A percentile compares a stretch with the other conserved stretches of the same genome.
phyloP scores from a whole-genome alignment of 768 basidiomycete species.

The Termitomyces titanicus region DNA sequence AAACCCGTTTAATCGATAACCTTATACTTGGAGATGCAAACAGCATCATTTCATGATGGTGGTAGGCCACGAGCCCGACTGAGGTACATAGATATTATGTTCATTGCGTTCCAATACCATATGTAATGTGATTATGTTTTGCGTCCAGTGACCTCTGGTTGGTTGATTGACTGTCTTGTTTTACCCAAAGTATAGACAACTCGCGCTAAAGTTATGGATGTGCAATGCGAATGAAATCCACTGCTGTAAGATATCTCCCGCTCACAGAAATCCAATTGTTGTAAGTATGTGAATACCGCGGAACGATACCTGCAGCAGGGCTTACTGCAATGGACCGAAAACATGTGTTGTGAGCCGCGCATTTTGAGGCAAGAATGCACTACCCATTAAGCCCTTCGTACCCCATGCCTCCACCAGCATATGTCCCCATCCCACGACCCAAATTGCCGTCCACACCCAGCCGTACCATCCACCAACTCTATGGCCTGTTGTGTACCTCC shows the following conservation, averaged over 20 bases:
- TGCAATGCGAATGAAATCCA: not conserved
- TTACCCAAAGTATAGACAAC: too few relatives aligned
- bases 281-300: too few relatives aligned
- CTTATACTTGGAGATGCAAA: slow-evolving; percentile 61
- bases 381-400: slow-evolving; percentile 36
- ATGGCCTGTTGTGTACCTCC: slow-evolving; percentile 39
- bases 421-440: slow-evolving; percentile 45
- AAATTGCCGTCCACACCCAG: slow-evolving; percentile 46
- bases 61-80: not conserved
- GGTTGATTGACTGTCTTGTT: too few relatives aligned
- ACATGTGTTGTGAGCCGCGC: slow-evolving; percentile 30
- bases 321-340: slow-evolving; percentile 16
- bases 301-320: too few relatives aligned
- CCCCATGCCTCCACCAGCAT: slow-evolving; percentile 49
- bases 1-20: slow-evolving; percentile 92
- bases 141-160: not conserved
- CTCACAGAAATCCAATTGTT: not conserved
- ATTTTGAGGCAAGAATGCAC: slow-evolving; percentile 32
- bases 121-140: not conserved
- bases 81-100: not conserved
- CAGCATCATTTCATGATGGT: slow-evolving; percentile 28
- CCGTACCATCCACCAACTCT: slow-evolving; percentile 47
- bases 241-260: not conserved
- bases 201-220: too few relatives aligned
- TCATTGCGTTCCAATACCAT: not conserved